Base-by-base conservation (phyloP, 495 filamentous ascomycete genomes). In the Penicillium egyptiacum region DNA sequence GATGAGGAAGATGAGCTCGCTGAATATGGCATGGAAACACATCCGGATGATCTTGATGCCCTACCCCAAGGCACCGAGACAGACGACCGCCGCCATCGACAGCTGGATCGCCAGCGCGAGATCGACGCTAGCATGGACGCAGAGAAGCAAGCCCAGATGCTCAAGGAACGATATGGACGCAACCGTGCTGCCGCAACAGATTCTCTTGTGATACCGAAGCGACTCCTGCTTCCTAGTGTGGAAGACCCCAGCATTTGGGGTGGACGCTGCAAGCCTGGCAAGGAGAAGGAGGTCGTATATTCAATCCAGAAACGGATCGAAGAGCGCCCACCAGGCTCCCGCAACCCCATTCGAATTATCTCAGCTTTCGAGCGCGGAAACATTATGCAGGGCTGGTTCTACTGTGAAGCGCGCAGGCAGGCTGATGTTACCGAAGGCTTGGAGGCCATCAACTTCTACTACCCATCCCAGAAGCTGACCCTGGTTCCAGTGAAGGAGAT, bases 231-330 rank as follows among this genome's bases (percentile, higher is more conserved):
- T 11, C 95, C 95, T 8, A 92, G 89, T 64, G 91, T 96, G 14
- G 87, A 97, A 41, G 95, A 98, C 68, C 95, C 94, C 9, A 91
- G 89, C 60, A 97, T 99, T 64, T 99, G 91, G 90, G 92, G 88
- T 59, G 86, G 95, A 44, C 88, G 87, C 61, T 96, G 91, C 75
- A 96, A 95, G 67, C 88, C 90, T 53, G 92, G 92, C 45, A 98
- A 98, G 75, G 95, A 99, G 73, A 81, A 87, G 41, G 94, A 98
- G 63, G 86, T 96, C 22, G 79, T 99, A 28, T 88, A 89, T 64
- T 82, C 84, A 22, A 88, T 98, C 63, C 88, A 89, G 69, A 93
- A 90, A 67, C 87, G 90, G n/a, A 84, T 93, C 30, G 87, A 92
- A 66, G 90, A 96, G 57, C 77, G 88, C 33, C 76, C 76, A 3